A percentile compares a stretch with the other conserved stretches of the same genome.
Evolutionary conservation across 352 stramenopile species (phyloP).

Genomic region (Globisporangium barbulae): DNA sequence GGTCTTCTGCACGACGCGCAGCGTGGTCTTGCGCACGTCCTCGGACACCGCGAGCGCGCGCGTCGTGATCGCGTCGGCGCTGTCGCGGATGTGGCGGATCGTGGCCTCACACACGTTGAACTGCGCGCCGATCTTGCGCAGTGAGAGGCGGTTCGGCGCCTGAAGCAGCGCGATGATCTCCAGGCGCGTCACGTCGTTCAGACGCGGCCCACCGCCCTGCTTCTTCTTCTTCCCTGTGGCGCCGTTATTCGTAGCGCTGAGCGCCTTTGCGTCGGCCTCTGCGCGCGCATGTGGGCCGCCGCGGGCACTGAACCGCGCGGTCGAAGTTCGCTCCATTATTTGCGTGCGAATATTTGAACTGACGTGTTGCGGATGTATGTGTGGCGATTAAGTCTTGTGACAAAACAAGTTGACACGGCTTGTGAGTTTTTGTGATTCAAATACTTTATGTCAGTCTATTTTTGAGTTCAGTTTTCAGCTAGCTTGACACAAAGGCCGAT

Average conservation of each 20-base stretch:
- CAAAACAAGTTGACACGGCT: no score
- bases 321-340: constrained; percentile 3
- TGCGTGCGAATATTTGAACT: not conserved
- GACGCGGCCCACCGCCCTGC: constrained; percentile 13
- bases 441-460: no score
- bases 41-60: constrained; percentile 14
- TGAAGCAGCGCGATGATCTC: constrained; percentile 18
- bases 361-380: no score
- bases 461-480: no score
- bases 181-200: constrained; percentile 17
- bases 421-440: no score
- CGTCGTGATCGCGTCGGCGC: constrained; percentile 11
- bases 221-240: constrained; percentile 6
- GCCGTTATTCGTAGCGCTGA: not conserved
- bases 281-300: not conserved
- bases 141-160: constrained; percentile 8
- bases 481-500: no score
- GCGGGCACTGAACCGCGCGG: constrained; percentile 4
- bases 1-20: constrained; percentile 14
- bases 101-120: constrained; percentile 15
- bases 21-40: constrained; percentile 14
- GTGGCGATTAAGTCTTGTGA: no score
- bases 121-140: constrained; percentile 13
- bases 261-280: not conserved
- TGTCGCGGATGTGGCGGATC: constrained; percentile 19